Percentiles rank a stretch among this genome's conserved stretches.
phyloP scores from a whole-genome alignment of 129 eudicot species.

The Tagetes patula region DNA sequence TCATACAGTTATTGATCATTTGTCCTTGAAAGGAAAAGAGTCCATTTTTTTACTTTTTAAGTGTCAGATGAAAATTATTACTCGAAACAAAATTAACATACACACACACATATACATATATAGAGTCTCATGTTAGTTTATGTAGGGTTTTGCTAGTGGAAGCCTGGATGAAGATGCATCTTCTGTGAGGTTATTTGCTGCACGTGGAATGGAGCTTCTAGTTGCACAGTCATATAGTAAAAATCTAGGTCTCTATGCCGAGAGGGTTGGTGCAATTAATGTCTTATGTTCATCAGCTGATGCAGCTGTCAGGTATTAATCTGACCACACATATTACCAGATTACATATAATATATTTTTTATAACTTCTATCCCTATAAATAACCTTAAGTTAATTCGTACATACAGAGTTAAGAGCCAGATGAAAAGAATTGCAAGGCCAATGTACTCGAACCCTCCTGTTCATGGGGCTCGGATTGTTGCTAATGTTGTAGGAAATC shows the following conservation, averaged over 20 bases:
- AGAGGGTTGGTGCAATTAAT: constrained; percentile 95
- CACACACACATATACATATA: background rate
- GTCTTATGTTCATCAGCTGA: constrained; percentile 88
- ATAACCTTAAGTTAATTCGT: constrained; percentile 3
- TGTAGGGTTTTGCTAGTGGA: constrained; percentile 98
- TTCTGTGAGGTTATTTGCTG: constrained; percentile 91
- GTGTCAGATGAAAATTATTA: background rate
- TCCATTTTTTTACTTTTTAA: background rate
- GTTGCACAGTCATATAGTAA: constrained; percentile 97
- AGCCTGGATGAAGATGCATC: constrained; percentile 97
- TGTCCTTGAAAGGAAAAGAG: constrained; percentile 11
- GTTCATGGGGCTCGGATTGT: constrained; percentile 96
- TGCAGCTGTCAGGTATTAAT: constrained; percentile 76
- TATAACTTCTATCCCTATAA: background rate
- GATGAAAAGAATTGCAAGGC: constrained; percentile 90
- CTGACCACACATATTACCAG: constrained; percentile 10
- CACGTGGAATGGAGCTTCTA: constrained; percentile 92
- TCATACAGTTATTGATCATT: background rate
- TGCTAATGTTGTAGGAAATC: constrained; percentile 81
- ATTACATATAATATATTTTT: background rate
- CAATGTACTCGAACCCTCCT: constrained; percentile 99
- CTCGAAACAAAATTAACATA: background rate
- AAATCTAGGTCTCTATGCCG: constrained; percentile 92
- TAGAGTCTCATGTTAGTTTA: background rate
- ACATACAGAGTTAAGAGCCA: constrained; percentile 87